Conservation (phyloP, 2,329 filamentous ascomycete species). For the Fusarium sp. region DNA sequence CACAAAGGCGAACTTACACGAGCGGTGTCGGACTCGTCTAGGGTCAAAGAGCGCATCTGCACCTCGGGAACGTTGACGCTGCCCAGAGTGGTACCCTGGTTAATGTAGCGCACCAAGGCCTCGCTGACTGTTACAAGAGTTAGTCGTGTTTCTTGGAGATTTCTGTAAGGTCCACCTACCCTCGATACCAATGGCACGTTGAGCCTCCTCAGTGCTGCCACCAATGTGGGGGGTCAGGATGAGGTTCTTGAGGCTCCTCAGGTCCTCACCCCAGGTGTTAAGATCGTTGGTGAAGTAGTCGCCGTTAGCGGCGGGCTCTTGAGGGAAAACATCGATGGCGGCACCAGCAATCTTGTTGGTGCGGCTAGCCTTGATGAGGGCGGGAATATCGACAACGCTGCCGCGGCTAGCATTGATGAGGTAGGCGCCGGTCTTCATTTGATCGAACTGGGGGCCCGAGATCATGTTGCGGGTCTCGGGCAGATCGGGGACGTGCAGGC, state of each 20-base stretch:
- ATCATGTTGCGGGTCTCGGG: slow-evolving; percentile 95
- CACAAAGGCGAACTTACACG: slow-evolving; percentile 60
- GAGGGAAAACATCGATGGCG: slow-evolving; percentile 94
- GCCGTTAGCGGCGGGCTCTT: slow-evolving; percentile 92
- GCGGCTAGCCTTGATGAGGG: slow-evolving; percentile 86
- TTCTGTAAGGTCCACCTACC: slow-evolving; percentile 50
- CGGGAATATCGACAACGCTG: slow-evolving; percentile 91
- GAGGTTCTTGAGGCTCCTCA: slow-evolving; percentile 85
- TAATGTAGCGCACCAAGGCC: slow-evolving; percentile 91
- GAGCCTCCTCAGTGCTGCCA: slow-evolving; percentile 96
- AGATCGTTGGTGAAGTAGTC: slow-evolving; percentile 89
- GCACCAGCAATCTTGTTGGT: slow-evolving; percentile 88
- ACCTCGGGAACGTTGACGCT: slow-evolving; percentile 98
- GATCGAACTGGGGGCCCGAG: slow-evolving; percentile 74
- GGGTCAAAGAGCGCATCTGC: slow-evolving; percentile 83
- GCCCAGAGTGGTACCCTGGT: slow-evolving; percentile 88
- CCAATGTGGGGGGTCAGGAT: slow-evolving; percentile 97
- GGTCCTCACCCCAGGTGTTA: slow-evolving; percentile 84
- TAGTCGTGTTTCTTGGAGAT: not conserved
- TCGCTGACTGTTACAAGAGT: slow-evolving; percentile 68
- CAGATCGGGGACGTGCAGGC: slow-evolving; percentile 91
- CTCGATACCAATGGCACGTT: slow-evolving; percentile 94
- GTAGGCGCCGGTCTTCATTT: slow-evolving; percentile 94
- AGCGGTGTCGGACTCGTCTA: slow-evolving; percentile 87
- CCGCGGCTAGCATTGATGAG: slow-evolving; percentile 96